phyloP scores from a whole-genome alignment of 2,329 filamentous ascomycete species.

The Cladosporium cucumerinum region DNA sequence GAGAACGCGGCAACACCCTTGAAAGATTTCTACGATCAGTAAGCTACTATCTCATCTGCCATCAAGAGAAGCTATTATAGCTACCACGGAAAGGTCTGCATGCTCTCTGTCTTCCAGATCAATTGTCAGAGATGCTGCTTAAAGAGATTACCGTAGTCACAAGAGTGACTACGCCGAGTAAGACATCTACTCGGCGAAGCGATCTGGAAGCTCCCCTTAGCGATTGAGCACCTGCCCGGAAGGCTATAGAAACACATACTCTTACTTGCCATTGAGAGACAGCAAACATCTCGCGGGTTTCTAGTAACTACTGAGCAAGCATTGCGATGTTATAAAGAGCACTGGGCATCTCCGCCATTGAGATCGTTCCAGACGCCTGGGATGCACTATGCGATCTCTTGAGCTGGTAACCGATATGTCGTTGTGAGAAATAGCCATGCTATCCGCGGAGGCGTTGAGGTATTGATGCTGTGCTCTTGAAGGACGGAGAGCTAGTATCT shows the following conservation, averaged over 20 bases:
- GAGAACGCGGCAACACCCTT: not conserved
- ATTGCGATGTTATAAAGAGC: not conserved
- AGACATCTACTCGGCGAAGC: not conserved
- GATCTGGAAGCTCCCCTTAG: not conserved
- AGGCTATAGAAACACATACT: not conserved
- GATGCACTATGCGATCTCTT: not conserved
- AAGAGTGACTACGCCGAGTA: not conserved
- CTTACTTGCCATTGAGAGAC: not conserved
- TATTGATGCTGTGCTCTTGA: not conserved
- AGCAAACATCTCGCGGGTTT: not conserved
- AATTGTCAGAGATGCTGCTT: not conserved
- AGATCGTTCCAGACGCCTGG: not conserved
- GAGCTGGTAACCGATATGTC: not conserved
- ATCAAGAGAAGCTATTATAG: not conserved
- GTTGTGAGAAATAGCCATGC: not conserved
- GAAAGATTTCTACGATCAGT: not conserved
- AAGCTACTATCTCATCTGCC: not conserved
- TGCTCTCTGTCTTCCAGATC: not conserved
- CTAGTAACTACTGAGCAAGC: not conserved
- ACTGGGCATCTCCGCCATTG: not conserved
- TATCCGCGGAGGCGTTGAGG: not conserved
- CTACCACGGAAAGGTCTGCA: not conserved
- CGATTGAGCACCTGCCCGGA: not conserved
- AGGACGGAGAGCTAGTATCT: not conserved
- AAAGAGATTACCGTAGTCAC: not conserved